phyloP scores from a whole-genome alignment of 2,329 filamentous ascomycete genomes.

The Aspergillus amoenus region DNA sequence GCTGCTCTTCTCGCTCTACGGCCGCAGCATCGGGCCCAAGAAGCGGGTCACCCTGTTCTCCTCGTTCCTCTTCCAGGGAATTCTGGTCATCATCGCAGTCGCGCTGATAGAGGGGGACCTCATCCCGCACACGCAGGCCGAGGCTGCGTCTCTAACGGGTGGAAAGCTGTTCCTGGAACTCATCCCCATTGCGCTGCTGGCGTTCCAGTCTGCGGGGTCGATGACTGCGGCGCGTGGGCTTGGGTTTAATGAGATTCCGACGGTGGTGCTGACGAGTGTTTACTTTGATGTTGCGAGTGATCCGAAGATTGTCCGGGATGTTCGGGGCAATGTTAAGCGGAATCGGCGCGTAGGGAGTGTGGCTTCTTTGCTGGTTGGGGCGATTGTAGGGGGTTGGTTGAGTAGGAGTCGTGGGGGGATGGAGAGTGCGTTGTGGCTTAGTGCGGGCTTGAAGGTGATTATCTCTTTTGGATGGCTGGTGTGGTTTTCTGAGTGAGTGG shows the following conservation, averaged over 20 bases:
- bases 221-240: conserved; percentile 44
- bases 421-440: conserved; percentile 44
- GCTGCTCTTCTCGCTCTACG: conserved; percentile 39
- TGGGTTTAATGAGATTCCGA: conserved; percentile 46
- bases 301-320: conserved; percentile 32
- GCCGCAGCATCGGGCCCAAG: conserved; percentile 35
- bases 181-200: conserved; percentile 43
- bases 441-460: conserved; percentile 40
- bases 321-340: conserved; percentile 40
- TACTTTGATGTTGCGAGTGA: conserved; percentile 49
- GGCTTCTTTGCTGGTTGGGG: conserved; percentile 39
- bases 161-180: conserved; percentile 39
- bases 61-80: conserved; percentile 43
- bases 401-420: conserved; percentile 44
- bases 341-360: conserved; percentile 40
- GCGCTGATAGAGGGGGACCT: conserved; percentile 38
- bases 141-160: conserved; percentile 34
- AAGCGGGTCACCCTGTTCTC: conserved; percentile 37
- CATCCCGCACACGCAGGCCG: conserved; percentile 35
- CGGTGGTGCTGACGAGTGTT: conserved; percentile 47
- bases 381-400: conserved; percentile 44
- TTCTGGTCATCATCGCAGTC: conserved; percentile 42
- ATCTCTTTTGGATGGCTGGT: conserved; percentile 39
- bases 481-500: conserved; percentile 30
- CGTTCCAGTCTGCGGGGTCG: conserved; percentile 47